Percentiles rank a stretch among this genome's conserved stretches.
phyloP scores from a whole-genome alignment of 2,329 filamentous ascomycete genomes.

The Microdochium bolleyi region DNA sequence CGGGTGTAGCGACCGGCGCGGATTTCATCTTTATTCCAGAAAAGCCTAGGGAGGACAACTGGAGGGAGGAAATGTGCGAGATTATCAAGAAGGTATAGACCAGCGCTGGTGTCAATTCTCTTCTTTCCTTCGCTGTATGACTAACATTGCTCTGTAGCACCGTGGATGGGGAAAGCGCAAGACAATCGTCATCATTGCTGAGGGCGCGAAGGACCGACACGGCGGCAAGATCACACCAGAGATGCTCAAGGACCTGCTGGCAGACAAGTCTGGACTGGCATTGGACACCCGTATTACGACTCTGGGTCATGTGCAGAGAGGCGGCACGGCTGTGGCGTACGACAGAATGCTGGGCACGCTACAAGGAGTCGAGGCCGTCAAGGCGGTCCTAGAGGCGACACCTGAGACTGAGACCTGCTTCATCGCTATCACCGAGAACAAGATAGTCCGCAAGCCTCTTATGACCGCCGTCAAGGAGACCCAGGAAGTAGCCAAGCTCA shows the following conservation, averaged over 20 bases:
- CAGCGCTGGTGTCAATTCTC: background rate
- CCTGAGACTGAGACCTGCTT: slow-evolving; percentile 88
- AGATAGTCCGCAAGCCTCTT: slow-evolving; percentile 84
- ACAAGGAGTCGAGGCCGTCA: slow-evolving; percentile 90
- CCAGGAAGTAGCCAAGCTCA: slow-evolving; percentile 73
- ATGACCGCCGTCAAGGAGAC: slow-evolving; percentile 85
- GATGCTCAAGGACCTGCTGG: slow-evolving; percentile 83
- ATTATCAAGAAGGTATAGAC: slow-evolving; percentile 61
- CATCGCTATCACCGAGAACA: slow-evolving; percentile 96
- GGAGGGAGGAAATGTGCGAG: slow-evolving; percentile 80
- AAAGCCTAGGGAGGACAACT: slow-evolving; percentile 78
- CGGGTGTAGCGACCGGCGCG: slow-evolving; percentile 87
- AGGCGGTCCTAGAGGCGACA: slow-evolving; percentile 80
- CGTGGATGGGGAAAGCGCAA: slow-evolving; percentile 85
- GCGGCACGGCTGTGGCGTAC: slow-evolving; percentile 85
- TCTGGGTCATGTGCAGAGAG: slow-evolving; percentile 93
- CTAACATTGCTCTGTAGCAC: slow-evolving; percentile 47
- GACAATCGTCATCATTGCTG: slow-evolving; percentile 96
- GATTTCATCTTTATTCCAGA: slow-evolving; percentile 98
- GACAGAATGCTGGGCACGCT: slow-evolving; percentile 89
- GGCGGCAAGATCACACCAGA: slow-evolving; percentile 75
- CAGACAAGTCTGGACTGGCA: slow-evolving; percentile 64
- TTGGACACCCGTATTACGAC: slow-evolving; percentile 93
- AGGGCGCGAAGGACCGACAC: slow-evolving; percentile 81
- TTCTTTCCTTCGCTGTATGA: background rate